phyloP scores from a whole-genome alignment of 2,329 filamentous ascomycete genomes.

The Colletotrichum sp. region DNA sequence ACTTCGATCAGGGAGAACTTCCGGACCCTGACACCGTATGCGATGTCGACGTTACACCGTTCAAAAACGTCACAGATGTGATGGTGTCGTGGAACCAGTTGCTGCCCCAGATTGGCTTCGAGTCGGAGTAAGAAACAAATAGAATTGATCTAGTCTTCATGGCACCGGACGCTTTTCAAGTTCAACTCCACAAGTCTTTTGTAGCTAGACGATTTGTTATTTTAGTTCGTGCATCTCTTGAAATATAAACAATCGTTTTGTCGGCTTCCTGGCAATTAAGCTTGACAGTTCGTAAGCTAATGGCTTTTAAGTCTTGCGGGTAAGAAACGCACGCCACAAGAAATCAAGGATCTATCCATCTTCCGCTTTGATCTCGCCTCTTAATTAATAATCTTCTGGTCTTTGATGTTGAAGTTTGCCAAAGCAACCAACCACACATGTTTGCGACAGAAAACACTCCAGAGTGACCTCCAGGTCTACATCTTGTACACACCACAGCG shows the following conservation, averaged over 20 bases:
- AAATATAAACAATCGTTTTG: background rate
- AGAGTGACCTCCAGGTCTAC: background rate
- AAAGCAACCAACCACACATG: background rate
- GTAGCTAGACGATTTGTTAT: background rate
- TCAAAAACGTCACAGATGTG: background rate
- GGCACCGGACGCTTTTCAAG: rapidly evolving
- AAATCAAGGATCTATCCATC: background rate
- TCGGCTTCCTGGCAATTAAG: background rate
- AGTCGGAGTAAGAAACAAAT: background rate
- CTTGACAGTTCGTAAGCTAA: background rate
- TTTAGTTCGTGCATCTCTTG: background rate
- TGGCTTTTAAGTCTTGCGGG: background rate
- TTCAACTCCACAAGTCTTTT: background rate
- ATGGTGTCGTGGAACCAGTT: background rate
- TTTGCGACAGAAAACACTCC: background rate
- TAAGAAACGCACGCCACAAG: background rate
- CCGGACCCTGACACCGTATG: background rate
- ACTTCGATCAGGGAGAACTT: background rate
- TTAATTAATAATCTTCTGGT: background rate
- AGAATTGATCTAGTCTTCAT: background rate
- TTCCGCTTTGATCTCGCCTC: background rate
- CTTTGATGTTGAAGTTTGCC: background rate
- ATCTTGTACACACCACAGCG: background rate
- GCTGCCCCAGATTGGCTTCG: background rate
- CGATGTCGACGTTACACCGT: background rate